Percentiles rank a stretch among this genome's conserved stretches.
These are phyloP conservation scores for Termitomyces sp. DNA, from an alignment of 768 basidiomycete species.

Conservation along the genomic window DNA sequence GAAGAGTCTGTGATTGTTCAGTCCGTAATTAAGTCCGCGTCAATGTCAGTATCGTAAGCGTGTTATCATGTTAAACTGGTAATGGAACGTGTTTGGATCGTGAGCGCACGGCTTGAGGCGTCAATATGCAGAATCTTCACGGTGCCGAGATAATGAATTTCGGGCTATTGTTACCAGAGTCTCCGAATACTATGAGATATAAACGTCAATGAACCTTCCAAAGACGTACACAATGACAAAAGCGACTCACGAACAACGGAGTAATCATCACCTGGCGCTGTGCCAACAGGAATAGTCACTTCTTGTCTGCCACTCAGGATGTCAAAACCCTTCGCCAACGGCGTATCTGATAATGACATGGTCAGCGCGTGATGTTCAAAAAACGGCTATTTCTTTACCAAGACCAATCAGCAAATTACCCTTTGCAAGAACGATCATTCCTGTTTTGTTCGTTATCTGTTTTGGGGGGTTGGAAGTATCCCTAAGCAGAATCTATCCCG, in stretches of 20 bases:
- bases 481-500: conserved; percentile 20
- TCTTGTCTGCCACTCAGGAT: conserved; percentile 27
- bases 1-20: conserved; percentile 1
- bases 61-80: conserved; percentile 3
- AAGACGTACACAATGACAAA: neutral
- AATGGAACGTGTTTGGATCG: conserved; percentile 2
- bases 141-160: conserved; percentile 34
- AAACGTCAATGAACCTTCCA: neutral
- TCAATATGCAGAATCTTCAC: conserved; percentile 14
- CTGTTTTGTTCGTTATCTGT: conserved; percentile 42
- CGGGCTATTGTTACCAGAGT: conserved; percentile 32
- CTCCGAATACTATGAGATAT: conserved; percentile 22
- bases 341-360: conserved; percentile 15
- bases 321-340: conserved; percentile 29
- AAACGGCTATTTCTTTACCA: conserved; percentile 15
- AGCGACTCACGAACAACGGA: conserved; percentile 31
- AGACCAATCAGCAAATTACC: conserved; percentile 22
- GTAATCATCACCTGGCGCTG: conserved; percentile 26
- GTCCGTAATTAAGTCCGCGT: conserved; percentile 3
- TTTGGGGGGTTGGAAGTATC: conserved; percentile 32
- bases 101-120: neutral
- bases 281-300: conserved; percentile 29
- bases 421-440: conserved; percentile 36
- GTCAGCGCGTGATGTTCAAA: neutral
- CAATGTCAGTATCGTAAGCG: conserved; percentile 10